phyloP scores from a whole-genome alignment of 345 rosid species.

The Rhodamnia argentea region DNA sequence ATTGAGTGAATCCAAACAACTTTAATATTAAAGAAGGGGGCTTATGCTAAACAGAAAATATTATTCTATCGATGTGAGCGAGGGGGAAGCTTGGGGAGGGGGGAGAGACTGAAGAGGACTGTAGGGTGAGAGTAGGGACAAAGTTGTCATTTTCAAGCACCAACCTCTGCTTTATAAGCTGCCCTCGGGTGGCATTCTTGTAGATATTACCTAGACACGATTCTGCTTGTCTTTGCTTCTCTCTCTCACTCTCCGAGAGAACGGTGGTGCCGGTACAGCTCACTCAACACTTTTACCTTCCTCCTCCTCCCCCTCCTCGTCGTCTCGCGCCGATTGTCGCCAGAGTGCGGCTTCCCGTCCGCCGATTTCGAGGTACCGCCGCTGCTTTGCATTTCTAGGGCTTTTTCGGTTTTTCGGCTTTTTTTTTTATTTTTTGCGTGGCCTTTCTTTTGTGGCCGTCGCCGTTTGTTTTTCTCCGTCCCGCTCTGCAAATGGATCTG shows the following conservation, averaged over 20 bases:
- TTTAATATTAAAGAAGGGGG: not conserved
- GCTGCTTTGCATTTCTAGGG: not conserved
- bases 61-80: not conserved
- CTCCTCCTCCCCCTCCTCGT: not conserved
- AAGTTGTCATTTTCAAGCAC: constrained; percentile 27
- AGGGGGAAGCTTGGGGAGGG: not conserved
- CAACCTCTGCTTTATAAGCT: constrained; percentile 14
- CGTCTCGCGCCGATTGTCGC: not conserved
- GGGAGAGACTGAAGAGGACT: not conserved
- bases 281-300: not conserved
- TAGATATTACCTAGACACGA: not conserved
- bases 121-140: not conserved
- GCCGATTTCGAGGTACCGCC: not conserved
- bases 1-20: not conserved
- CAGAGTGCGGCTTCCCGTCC: not conserved
- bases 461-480: not conserved
- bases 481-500: not conserved
- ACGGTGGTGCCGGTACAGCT: not conserved
- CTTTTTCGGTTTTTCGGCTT: not conserved
- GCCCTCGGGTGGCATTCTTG: not conserved
- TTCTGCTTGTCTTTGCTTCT: not conserved
- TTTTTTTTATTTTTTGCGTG: not conserved
- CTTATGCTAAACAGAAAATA: not conserved
- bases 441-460: not conserved
- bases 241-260: not conserved